These are phyloP conservation scores for Phoma sp. DNA, from an alignment of 2,329 filamentous ascomycete genomes.

Conservation along the genomic window DNA sequence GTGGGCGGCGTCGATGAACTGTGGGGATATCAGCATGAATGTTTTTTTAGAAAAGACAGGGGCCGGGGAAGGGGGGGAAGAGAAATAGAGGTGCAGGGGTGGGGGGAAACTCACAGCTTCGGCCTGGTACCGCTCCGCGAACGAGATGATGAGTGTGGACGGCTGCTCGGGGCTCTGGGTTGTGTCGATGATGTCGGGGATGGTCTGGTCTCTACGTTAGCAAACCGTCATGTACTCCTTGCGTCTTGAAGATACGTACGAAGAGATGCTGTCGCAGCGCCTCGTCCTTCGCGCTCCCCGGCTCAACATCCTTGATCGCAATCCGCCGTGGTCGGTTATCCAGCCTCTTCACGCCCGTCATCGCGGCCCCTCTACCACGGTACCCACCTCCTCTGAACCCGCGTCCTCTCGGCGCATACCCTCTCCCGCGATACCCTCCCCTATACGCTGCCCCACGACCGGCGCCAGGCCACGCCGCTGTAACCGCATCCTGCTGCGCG, in stretches of 20 bases:
- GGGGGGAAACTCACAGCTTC: conserved; percentile 57
- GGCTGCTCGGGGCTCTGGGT: conserved; percentile 46
- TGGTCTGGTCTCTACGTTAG: neutral
- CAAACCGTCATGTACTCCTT: no score
- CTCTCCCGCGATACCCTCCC: conserved; percentile 18
- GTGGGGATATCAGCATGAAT: neutral
- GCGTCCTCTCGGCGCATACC: conserved; percentile 47
- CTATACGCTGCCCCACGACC: conserved; percentile 35
- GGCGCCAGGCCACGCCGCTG: conserved; percentile 19
- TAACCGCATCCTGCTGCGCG: conserved; percentile 58
- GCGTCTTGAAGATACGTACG: conserved; percentile 22
- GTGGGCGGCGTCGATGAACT: conserved; percentile 61
- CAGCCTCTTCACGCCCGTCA: conserved; percentile 65
- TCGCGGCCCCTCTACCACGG: conserved; percentile 48
- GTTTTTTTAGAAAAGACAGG: neutral
- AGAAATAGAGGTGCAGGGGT: neutral
- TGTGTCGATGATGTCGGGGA: conserved; percentile 48
- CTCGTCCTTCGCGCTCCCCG: conserved; percentile 68
- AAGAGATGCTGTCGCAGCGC: conserved; percentile 73
- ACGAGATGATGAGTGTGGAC: conserved; percentile 50
- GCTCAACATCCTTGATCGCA: conserved; percentile 67
- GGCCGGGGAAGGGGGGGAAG: no score
- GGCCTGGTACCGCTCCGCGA: conserved; percentile 62
- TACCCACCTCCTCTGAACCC: conserved; percentile 51
- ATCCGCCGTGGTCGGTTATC: conserved; percentile 78